These are phyloP conservation scores for Orbilia oligospora DNA, from an alignment of 2,329 filamentous ascomycete species.

Conservation along the genomic window DNA sequence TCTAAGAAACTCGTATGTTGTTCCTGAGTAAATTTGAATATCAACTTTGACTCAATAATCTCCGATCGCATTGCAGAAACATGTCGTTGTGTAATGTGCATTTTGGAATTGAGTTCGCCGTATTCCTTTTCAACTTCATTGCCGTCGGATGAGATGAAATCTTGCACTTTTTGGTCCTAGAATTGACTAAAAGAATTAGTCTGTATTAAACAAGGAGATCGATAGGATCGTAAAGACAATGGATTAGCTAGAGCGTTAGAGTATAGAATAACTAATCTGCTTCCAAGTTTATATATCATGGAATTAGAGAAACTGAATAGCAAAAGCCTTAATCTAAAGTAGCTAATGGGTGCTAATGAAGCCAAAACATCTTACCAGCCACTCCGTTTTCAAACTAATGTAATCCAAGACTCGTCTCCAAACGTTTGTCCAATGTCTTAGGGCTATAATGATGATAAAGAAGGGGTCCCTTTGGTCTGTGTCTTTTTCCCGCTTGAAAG, in stretches of 20 bases:
- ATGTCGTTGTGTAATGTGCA: neutral
- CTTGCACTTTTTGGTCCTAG: constrained; percentile 2
- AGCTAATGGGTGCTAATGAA: too few species aligned
- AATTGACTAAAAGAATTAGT: too few species aligned
- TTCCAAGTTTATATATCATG: too few species aligned
- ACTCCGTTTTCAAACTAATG: neutral
- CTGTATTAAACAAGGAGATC: too few species aligned
- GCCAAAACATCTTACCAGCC: neutral
- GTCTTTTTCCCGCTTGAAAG: neutral
- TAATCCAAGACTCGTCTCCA: neutral
- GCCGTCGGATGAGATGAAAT: neutral
- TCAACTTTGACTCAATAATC: neutral
- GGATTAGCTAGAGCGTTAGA: too few species aligned
- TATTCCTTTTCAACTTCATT: neutral
- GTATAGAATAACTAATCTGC: too few species aligned
- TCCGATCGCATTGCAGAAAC: neutral
- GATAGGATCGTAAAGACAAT: too few species aligned
- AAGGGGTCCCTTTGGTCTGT: neutral
- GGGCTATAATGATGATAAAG: neutral
- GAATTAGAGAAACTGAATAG: too few species aligned
- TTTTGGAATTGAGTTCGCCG: neutral
- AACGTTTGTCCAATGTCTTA: neutral
- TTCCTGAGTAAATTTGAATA: neutral
- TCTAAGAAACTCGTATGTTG: neutral
- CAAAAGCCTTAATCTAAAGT: too few species aligned